These are phyloP conservation scores for Phytopythium kandeliae DNA, from an alignment of 352 stramenopile genomes.

Conservation along the genomic window DNA sequence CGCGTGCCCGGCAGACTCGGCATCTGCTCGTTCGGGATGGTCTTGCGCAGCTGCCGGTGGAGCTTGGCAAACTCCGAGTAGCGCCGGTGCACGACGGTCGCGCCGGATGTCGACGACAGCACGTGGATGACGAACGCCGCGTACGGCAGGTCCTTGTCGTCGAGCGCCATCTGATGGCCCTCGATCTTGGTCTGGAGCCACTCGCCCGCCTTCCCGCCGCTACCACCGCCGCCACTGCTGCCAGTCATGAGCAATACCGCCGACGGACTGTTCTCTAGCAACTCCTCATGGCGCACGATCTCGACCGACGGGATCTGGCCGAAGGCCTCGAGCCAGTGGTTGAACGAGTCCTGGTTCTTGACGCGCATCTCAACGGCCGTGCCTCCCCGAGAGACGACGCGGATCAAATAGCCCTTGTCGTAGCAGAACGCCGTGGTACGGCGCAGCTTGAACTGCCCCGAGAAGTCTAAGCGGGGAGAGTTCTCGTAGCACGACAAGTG, in stretches of 20 bases:
- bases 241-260: conserved; percentile 65
- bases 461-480: conserved; percentile 68
- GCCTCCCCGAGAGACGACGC: conserved; percentile 58
- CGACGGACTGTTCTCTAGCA: conserved; percentile 75
- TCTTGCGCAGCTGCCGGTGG: conserved; percentile 67
- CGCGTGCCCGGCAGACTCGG: conserved; percentile 59
- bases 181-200: conserved; percentile 82
- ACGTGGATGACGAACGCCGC: conserved; percentile 80
- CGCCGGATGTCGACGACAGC: conserved; percentile 51
- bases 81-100: conserved; percentile 63
- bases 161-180: conserved; percentile 53
- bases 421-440: conserved; percentile 68
- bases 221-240: conserved; percentile 4
- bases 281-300: conserved; percentile 66
- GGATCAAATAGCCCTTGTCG: conserved; percentile 71
- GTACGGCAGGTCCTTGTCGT: conserved; percentile 70
- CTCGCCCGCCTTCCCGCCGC: conserved; percentile 27
- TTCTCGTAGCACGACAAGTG: conserved; percentile 78
- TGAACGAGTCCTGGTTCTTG: conserved; percentile 70
- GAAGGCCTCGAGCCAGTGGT: conserved; percentile 66
- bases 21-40: conserved; percentile 76
- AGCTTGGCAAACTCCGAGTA: conserved; percentile 78
- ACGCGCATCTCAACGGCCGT: conserved; percentile 77
- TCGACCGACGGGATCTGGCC: conserved; percentile 42
- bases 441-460: conserved; percentile 60